Evolutionary conservation across 192 early-diverging fungal species (phyloP), one percentile per base, ranked within the genome.

Genomic region (Mortierella claussenii): DNA sequence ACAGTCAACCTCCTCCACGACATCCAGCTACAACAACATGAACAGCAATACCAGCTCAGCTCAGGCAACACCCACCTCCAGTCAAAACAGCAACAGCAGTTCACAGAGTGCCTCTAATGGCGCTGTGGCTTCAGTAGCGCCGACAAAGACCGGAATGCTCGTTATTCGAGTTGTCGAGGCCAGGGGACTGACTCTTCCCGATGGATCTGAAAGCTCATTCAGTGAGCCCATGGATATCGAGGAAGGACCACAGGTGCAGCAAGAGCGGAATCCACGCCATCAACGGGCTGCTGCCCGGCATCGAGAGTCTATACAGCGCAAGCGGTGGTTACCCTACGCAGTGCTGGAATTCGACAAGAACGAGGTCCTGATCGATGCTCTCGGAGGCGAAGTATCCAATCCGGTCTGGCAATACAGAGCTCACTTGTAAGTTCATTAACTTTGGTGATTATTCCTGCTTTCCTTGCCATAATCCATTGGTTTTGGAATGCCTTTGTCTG

Each of bases 291-390:
- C 45, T 28, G 42, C 47, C 36, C 58, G 48, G 15, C 84, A 84
- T 48, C 79, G 87, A 24, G 85, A 88, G 40, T 85, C 83, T 9
- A 45, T 86, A 13, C 81, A 81, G 27, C 81, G 87, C 52, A 84
- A 86, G 54, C 79, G 80, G 80, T 90, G 90, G 88, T 69, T 91
- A 26, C 96, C 96, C 12, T 97, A 96, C 70, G 89, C 88, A 6
- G 93, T 97, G 17, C 83, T 97, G 18, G 96, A 96, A 81, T 95
- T 96, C 59, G 96, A 97, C 83, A 95, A 96, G 85, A 96, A 96
- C 79, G 95, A 97, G 75, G 87, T 94, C 27, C 83, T 96, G 57
- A 89, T 94, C 47, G 90, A 92, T 68, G 89, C 90, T 48, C 82
- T 92, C 8, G 90, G 90, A n/a, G 90, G 91, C 34, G 89, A 93